These are phyloP conservation scores for Alternaria consortialis DNA, from an alignment of 2,329 filamentous ascomycete species.

Conservation along the genomic window DNA sequence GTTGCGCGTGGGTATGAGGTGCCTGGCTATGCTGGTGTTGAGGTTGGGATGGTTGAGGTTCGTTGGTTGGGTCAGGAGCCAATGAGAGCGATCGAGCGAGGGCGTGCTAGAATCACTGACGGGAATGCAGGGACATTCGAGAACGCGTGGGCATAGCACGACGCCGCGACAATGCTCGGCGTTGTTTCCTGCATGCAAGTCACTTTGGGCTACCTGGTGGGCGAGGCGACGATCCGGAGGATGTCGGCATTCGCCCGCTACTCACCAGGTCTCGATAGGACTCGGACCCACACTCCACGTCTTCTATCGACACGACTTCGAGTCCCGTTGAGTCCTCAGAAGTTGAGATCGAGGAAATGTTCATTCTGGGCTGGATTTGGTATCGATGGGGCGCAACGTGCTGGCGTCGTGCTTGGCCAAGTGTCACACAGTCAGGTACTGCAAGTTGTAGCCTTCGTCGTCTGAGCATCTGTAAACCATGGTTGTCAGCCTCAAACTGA, in stretches of 20 bases:
- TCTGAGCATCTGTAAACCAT: not conserved
- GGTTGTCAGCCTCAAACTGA: not conserved
- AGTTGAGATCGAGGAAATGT: not conserved
- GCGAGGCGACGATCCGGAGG: slow-evolving; percentile 16
- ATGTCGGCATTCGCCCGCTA: slow-evolving; percentile 22
- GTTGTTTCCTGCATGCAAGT: slow-evolving; percentile 9
- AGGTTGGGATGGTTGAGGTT: slow-evolving; percentile 35
- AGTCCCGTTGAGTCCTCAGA: not conserved
- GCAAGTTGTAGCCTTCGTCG: not conserved
- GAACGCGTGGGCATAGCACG: slow-evolving; percentile 13
- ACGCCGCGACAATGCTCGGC: not conserved
- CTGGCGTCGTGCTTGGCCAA: not conserved
- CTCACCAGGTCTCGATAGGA: too few relatives aligned
- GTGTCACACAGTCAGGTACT: not conserved
- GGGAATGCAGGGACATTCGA: slow-evolving; percentile 38
- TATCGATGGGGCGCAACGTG: not conserved
- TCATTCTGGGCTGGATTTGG: not conserved
- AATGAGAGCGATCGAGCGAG: slow-evolving; percentile 35
- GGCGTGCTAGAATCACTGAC: slow-evolving; percentile 40
- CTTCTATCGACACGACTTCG: not conserved
- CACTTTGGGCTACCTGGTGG: slow-evolving; percentile 6
- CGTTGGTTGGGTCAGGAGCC: slow-evolving; percentile 29
- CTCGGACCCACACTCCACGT: too few relatives aligned
- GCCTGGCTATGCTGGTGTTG: slow-evolving; percentile 53
- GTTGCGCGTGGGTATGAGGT: slow-evolving; percentile 42